These are phyloP conservation scores for Cryptococcus sp. DNA, from an alignment of 1,284 basidiomycete species.

Conservation along the genomic window DNA sequence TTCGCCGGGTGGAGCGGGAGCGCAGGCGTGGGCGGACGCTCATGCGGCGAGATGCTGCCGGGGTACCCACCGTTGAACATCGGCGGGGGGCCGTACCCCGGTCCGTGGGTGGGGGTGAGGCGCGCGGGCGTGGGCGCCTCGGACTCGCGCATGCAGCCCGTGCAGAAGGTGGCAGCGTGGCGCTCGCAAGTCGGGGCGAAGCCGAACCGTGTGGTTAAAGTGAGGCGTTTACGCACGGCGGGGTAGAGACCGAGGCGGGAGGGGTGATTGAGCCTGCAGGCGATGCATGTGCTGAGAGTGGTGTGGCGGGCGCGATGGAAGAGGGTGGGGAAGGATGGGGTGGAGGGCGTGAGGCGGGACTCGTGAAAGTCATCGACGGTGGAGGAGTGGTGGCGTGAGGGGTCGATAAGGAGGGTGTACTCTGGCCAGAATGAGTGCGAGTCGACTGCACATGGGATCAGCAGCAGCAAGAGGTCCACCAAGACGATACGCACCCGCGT, in stretches of 20 bases:
- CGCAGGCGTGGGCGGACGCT: neutral
- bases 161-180: slow-evolving; percentile 21
- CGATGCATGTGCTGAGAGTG: slow-evolving; percentile 14
- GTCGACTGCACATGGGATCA: slow-evolving; percentile 21
- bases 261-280: slow-evolving; percentile 20
- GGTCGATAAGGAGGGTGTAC: slow-evolving; percentile 16
- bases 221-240: slow-evolving; percentile 9
- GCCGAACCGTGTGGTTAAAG: slow-evolving; percentile 15
- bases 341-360: slow-evolving; percentile 8
- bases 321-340: slow-evolving; percentile 14
- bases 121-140: neutral
- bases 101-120: neutral
- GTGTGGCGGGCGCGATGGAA: slow-evolving; percentile 15
- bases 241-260: slow-evolving; percentile 13
- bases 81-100: too few species aligned
- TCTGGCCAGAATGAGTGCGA: slow-evolving; percentile 30
- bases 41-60: neutral
- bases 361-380: slow-evolving; percentile 10
- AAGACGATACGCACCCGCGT: slow-evolving; percentile 20
- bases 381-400: slow-evolving; percentile 12
- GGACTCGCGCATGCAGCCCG: slow-evolving; percentile 17
- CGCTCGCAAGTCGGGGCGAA: slow-evolving; percentile 20
- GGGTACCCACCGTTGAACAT: too few species aligned
- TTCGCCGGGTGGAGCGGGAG: neutral
- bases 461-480: neutral